Base-by-base conservation (phyloP, 441 rosid genomes). In the Bruguiera hainesii region DNA sequence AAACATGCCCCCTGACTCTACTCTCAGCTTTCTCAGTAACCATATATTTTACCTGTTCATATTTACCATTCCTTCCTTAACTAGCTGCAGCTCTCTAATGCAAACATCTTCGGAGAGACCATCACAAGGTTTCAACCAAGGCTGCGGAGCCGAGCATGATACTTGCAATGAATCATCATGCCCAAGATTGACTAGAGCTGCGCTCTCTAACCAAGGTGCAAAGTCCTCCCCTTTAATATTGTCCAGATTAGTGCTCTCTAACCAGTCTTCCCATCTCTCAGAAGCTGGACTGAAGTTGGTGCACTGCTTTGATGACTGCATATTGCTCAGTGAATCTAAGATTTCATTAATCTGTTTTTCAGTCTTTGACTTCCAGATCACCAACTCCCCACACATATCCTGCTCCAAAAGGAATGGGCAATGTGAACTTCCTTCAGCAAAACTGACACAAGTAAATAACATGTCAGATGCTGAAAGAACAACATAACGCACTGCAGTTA, bases 221-320 rank as follows among this genome's bases (percentile, higher is more conserved):
- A 90, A 73, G 66, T 77, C 90, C 50, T 79, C 90, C 51, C 76
- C 89, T 18, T 75, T 80, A 72, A 87, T 67, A 81, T 77, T 84
- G 61, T 88, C 89, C 79, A 93, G 71, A 79, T 80, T 86, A 73
- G 85, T 67, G 77, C 73, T 83, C 72, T 82, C 88, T 76, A 90
- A 74, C 85, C 89, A 86, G 76, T 87, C 89, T 76, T 86, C 93
- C 98, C 96, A 93, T 75, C 75, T 84, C 48, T 85, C 96, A 60
- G 90, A 81, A 70, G 78, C 73, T 60, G 84, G 89, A 73, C 88
- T 80, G 60, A 86, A 79, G 60, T 80, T 59, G 52, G 69, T 75
- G 80, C 82, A 80, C 51, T 81, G 84, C 74, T 82, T 87, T 16
- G 85, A 56, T 57, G 87, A 85, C 71, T 79, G 93, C 79, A 87